Evolutionary conservation across 148 eudicot genomes (phyloP), one percentile per base, ranked within the genome.

Genomic region (Dianthus caryophyllus): DNA sequence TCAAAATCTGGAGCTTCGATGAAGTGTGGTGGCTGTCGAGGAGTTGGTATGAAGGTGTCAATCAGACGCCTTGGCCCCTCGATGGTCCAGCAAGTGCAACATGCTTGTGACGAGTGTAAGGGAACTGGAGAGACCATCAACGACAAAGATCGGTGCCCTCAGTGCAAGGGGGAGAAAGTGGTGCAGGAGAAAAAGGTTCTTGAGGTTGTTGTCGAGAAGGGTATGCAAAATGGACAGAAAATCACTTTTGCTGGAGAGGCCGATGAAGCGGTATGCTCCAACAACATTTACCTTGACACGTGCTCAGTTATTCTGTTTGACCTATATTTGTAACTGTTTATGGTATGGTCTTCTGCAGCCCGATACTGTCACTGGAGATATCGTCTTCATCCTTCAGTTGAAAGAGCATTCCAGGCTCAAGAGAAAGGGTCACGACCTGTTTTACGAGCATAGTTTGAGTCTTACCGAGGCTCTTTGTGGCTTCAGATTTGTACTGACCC

Each of bases 51-150:
- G 86, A 85, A 88, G 76, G 83, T 83, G 14, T 75, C 87, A 6
- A 76, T 80, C 50, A 85, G 94, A 67, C 90, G 83, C 0, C 74
- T 88, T n/a, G 88, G 83, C 11, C 94, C 94, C 1, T 77, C 82
- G 24, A 88, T 85, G 94, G 75, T 88, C 26, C 90, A 88, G 75
- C 94, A 83, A 61, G 82, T 83, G 88, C 89, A 88, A 67, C 94
- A 88, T 52, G 75, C 90, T 65, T 88, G 94, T 73, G 85, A 83
- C 53, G 94, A 85, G 21, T 85, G 94, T 66, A 85, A 77, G 78
- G 90, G 94, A 22, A 85, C 84, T 15, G 90, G 94, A 14, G 94
- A 88, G 75, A 75, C 79, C 0, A 83, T 85, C 30, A 80, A 25
- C 1, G 90, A 85, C 14, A 85, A 80, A 56, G 94, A 88, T 52